phyloP scores from a whole-genome alignment of 768 basidiomycete species.

The Ephemerocybe angulata region DNA sequence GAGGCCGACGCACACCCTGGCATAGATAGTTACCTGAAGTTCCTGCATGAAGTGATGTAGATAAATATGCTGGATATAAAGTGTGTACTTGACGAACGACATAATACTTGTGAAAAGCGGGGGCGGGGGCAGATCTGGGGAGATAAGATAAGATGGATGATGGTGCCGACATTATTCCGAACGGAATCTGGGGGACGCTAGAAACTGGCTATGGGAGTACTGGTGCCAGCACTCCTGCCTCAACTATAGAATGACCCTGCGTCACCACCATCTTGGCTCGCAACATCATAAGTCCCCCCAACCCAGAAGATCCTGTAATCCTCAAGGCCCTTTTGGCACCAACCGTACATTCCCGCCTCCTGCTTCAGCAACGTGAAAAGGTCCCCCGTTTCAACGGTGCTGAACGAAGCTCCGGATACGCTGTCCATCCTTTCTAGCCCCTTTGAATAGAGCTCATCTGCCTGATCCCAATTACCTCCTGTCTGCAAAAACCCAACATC shows the following conservation, averaged over 20 bases:
- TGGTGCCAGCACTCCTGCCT: too few relatives aligned
- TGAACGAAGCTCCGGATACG: slow-evolving; percentile 40
- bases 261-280: neutral
- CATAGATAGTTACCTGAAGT: too few relatives aligned
- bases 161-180: too few relatives aligned
- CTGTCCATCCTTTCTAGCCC: slow-evolving; percentile 43
- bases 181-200: too few relatives aligned
- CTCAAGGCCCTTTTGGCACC: slow-evolving; percentile 67
- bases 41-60: too few relatives aligned
- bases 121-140: too few relatives aligned
- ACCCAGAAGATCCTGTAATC: slow-evolving; percentile 86
- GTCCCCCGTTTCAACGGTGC: slow-evolving; percentile 53
- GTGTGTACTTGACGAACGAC: too few relatives aligned
- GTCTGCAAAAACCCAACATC: slow-evolving; percentile 53
- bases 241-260: neutral
- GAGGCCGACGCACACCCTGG: too few relatives aligned
- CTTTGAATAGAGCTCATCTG: slow-evolving; percentile 33
- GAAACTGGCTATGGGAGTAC: too few relatives aligned
- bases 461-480: slow-evolving; percentile 51
- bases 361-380: slow-evolving; percentile 40
- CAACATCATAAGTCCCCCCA: slow-evolving; percentile 44
- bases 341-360: slow-evolving; percentile 72
- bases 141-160: too few relatives aligned
- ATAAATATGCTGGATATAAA: too few relatives aligned
- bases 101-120: too few relatives aligned